Evolutionary conservation across 768 basidiomycete genomes (phyloP), one percentile per base, ranked within the genome.

Genomic region (Piloderma croceum): DNA sequence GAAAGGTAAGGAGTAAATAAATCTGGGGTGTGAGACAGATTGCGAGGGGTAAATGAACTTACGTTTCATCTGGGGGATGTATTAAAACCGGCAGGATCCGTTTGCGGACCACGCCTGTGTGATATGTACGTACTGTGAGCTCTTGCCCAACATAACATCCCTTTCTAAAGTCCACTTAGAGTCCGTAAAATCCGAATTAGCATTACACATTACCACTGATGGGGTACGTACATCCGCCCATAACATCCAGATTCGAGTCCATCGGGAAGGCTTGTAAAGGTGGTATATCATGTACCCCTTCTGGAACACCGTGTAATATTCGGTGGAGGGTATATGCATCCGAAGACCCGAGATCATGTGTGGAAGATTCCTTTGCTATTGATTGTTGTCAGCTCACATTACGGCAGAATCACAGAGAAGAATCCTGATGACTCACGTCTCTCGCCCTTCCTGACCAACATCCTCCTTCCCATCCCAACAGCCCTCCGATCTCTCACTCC

Each of bases 101-200:
- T 60, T 97, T 98, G 46, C 96, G 74, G 31, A 96, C 68, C 20
- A 84, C 72, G 9, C 96, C 96, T 5, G 86, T 97, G 59, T 97
- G 91, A 60, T 94, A 94, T 25, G 94, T 97, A 38, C 96, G 78
- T 5, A 96, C 93, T 0, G 93, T 97, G 29, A 98, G 70, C 54
- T 98, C 96, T 69, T 99, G 96, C 7, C 96, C 96, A 5, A 98
- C 83, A 56, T 97, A 98, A 57, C 96, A 99, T 3, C 96, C 96
- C 65, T 99, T 99, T 42, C 89, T 71, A 60, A 96, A 97, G 62
- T 97, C 91, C 57, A 98, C 93, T 84, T 71, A 47, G 19, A 46
- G 31, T 46, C 34, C 45, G 39, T 33, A 41, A 24, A n/a, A n/a
- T n/a, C n/a, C n/a, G n/a, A n/a, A n/a, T n/a, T n/a, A n/a, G n/a